Percentiles rank a stretch among this genome's conserved stretches.
Evolutionary conservation across 139 green algal genomes (phyloP).

Genomic region (Tetradesmus obliquus): DNA sequence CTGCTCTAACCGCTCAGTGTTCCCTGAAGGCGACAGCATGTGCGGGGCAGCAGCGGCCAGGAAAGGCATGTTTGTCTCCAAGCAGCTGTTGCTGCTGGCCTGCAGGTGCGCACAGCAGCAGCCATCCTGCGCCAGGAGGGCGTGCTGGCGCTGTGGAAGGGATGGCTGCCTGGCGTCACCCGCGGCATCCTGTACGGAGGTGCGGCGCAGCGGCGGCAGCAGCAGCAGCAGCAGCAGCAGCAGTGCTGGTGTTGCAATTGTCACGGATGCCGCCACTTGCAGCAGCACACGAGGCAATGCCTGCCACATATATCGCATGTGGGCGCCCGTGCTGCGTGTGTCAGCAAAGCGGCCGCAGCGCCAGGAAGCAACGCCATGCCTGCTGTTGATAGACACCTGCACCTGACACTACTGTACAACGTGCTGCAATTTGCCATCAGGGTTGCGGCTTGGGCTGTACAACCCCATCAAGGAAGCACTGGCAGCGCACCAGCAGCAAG

Average conservation of each 20-base stretch:
- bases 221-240: not conserved
- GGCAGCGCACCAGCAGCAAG: not conserved
- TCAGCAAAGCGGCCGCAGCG: not conserved
- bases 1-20: not conserved
- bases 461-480: constrained; percentile 69
- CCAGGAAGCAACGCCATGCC: not conserved
- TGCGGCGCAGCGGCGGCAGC: not conserved
- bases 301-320: too few relatives aligned
- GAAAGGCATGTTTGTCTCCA: too few relatives aligned
- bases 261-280: not conserved
- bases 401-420: not conserved
- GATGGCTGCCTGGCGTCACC: constrained; percentile 62
- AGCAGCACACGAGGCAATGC: constrained; percentile 2
- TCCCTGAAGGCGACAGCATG: not conserved
- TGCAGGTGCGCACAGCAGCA: constrained; percentile 46
- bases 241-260: not conserved
- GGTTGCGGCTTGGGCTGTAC: constrained; percentile 89
- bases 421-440: constrained; percentile 22
- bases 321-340: not conserved
- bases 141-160: constrained; percentile 67
- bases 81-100: not conserved
- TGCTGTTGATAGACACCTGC: too few relatives aligned
- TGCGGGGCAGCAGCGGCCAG: not conserved
- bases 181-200: constrained; percentile 76
- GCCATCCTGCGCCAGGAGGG: constrained; percentile 58